Conservation (phyloP, 768 basidiomycete species). For the Daedalea quercina region DNA sequence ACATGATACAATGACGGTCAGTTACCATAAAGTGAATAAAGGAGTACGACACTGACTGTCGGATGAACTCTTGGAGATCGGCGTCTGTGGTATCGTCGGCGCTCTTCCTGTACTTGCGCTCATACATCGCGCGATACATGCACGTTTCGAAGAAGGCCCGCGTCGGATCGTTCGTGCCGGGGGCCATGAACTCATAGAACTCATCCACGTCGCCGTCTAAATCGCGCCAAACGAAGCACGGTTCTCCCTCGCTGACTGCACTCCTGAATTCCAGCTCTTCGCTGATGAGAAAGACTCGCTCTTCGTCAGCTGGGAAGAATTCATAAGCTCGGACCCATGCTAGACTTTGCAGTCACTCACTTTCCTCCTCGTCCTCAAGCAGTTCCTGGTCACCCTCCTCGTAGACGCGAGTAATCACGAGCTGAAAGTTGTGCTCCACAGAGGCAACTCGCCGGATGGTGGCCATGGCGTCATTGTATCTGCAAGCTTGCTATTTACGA, state of each 20-base stretch:
- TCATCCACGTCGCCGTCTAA: conserved; percentile 89
- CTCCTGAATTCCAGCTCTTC: conserved; percentile 84
- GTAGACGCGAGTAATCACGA: conserved; percentile 94
- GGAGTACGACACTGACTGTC: conserved; percentile 50
- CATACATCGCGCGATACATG: conserved; percentile 95
- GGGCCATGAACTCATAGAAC: conserved; percentile 84
- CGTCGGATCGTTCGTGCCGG: conserved; percentile 70
- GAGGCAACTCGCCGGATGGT: conserved; percentile 82
- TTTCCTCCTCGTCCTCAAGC: conserved; percentile 90
- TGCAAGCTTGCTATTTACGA: conserved; percentile 23
- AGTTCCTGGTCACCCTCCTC: conserved; percentile 96
- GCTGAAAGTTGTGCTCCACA: conserved; percentile 75
- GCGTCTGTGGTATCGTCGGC: conserved; percentile 63
- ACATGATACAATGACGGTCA: not conserved
- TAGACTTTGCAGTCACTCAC: conserved; percentile 32
- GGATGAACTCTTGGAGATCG: conserved; percentile 75
- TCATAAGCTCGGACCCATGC: conserved; percentile 2
- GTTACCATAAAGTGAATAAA: not conserved
- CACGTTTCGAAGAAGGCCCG: conserved; percentile 88
- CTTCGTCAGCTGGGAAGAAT: conserved; percentile 71
- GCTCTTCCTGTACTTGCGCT: conserved; percentile 76
- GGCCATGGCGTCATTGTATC: conserved; percentile 93
- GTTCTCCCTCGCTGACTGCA: conserved; percentile 55
- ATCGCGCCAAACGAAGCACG: conserved; percentile 88
- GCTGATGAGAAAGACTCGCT: conserved; percentile 86